Evolutionary conservation across 2,329 filamentous ascomycete genomes (phyloP).

Genomic region (Zymoseptoria crescenta): DNA sequence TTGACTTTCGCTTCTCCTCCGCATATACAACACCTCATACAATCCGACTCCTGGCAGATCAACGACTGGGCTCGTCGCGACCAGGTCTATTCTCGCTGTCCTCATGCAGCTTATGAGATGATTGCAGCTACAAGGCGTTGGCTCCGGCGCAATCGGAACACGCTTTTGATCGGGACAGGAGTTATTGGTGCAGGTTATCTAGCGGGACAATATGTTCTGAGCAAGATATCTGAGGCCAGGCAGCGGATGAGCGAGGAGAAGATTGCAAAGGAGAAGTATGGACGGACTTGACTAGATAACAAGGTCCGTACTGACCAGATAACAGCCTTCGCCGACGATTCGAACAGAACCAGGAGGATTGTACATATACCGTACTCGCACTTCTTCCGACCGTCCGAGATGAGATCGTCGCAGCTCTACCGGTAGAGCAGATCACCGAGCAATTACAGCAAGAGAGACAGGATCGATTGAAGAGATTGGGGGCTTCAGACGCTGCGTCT

Average conservation of each 20-base stretch:
- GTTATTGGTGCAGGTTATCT: constrained; percentile 86
- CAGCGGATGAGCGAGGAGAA: constrained; percentile 95
- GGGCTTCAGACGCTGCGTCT: constrained; percentile 48
- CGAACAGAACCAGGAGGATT: constrained; percentile 98
- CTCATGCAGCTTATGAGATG: constrained; percentile 35
- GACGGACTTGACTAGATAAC: constrained; percentile 1
- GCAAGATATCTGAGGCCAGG: constrained; percentile 84
- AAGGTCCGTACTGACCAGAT: neutral
- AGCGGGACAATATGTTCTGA: constrained; percentile 83
- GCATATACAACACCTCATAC: neutral
- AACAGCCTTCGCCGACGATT: constrained; percentile 83
- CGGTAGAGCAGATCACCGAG: constrained; percentile 85
- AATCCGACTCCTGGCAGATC: neutral
- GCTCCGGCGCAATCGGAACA: constrained; percentile 85
- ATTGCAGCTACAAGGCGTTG: constrained; percentile 73
- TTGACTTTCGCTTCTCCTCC: neutral
- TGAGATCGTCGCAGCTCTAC: constrained; percentile 77
- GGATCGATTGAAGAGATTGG: constrained; percentile 46
- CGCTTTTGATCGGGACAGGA: constrained; percentile 78
- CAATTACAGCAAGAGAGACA: constrained; percentile 92
- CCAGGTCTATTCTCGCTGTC: neutral
- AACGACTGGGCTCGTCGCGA: neutral
- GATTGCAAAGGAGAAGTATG: constrained; percentile 93
- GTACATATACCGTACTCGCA: constrained; percentile 94
- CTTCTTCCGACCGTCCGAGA: constrained; percentile 85